Base-by-base conservation (phyloP, 352 stramenopile species). In the Phytopythium kandeliae region DNA sequence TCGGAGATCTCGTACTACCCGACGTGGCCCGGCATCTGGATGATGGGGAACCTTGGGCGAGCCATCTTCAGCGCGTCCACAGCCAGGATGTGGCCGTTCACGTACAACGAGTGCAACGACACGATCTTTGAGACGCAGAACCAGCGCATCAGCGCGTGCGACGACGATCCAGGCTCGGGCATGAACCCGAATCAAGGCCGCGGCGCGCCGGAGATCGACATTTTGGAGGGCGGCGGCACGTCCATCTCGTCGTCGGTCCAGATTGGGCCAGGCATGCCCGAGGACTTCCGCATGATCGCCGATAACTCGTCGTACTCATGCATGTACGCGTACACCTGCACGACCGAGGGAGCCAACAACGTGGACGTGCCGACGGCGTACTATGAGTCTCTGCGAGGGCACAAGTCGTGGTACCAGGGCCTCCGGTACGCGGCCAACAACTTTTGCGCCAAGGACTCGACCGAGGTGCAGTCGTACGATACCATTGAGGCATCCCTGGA, bases 41-140 rank as follows among this genome's bases (percentile, higher is more conserved):
- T 98, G 44, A 73, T 99, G 48, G 96, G 96, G 8, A 98, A 98
- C 71, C 66, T 99, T 11, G 95, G 92, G 17, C 67, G 96, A 33
- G 91, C 94, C 11, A 97, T 97, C n/a, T 99, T 98, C 65, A 94
- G 92, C 50, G 84, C 74, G 0, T 96, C 83, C 0, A 98, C 91
- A 19, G 89, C 91, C 45, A 88, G 93, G 50, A 92, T 98, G 59
- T 99, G 96, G 96, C 96, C 96, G 1, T 99, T 93, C 76, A 96
- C 83, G 41, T 98, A 97, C 63, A 75, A 98, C 57, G 73, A 78
- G 41, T 98, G 96, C 58, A 85, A 98, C 62, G 57, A 69, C 0
- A 63, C 59, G 0, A 56, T 78, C 16, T 89, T 89, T 51, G 69
- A 69, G 21, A 62, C 68, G n/a, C 60, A 59, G 41, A 86, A 86